Conservation (phyloP, 192 early-diverging fungal species). For the Coemansia sp. region DNA sequence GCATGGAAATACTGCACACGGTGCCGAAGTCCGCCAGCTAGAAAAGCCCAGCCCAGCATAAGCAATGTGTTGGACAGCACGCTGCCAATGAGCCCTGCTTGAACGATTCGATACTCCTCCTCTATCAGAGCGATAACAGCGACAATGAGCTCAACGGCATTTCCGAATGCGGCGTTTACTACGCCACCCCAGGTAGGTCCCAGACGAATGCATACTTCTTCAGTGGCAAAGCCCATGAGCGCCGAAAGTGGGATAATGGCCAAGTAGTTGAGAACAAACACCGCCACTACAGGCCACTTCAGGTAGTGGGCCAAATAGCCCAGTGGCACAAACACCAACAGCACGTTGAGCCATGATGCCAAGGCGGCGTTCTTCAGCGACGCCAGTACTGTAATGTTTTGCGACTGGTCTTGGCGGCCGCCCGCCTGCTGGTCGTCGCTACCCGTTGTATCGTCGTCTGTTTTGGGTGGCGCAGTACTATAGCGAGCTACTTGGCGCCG, state of each 20-base stretch:
- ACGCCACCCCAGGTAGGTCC: slow-evolving; percentile 72
- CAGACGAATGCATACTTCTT: slow-evolving; percentile 74
- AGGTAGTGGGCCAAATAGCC: slow-evolving; percentile 70
- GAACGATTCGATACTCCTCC: slow-evolving; percentile 67
- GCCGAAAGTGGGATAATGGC: slow-evolving; percentile 90
- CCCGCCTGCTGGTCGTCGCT: slow-evolving; percentile 6
- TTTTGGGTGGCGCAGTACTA: background rate
- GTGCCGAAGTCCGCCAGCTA: slow-evolving; percentile 77
- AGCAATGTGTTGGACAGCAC: slow-evolving; percentile 92
- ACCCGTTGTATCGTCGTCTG: background rate
- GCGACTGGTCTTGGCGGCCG: slow-evolving; percentile 5
- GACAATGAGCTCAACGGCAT: slow-evolving; percentile 66
- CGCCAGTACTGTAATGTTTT: slow-evolving; percentile 19
- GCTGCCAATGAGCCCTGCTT: slow-evolving; percentile 84
- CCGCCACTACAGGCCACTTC: slow-evolving; percentile 66
- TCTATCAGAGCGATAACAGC: slow-evolving; percentile 65
- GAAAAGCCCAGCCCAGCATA: slow-evolving; percentile 86
- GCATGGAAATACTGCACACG: slow-evolving; percentile 69
- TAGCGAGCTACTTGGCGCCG: slow-evolving; percentile 45
- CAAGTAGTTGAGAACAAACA: slow-evolving; percentile 85
- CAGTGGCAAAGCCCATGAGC: slow-evolving; percentile 86
- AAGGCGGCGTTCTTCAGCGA: slow-evolving; percentile 40
- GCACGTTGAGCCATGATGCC: slow-evolving; percentile 69
- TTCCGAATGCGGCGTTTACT: slow-evolving; percentile 75
- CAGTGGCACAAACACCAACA: slow-evolving; percentile 79